These are phyloP conservation scores for Acacia concinna DNA, from an alignment of 331 rosid genomes.

Conservation along the genomic window DNA sequence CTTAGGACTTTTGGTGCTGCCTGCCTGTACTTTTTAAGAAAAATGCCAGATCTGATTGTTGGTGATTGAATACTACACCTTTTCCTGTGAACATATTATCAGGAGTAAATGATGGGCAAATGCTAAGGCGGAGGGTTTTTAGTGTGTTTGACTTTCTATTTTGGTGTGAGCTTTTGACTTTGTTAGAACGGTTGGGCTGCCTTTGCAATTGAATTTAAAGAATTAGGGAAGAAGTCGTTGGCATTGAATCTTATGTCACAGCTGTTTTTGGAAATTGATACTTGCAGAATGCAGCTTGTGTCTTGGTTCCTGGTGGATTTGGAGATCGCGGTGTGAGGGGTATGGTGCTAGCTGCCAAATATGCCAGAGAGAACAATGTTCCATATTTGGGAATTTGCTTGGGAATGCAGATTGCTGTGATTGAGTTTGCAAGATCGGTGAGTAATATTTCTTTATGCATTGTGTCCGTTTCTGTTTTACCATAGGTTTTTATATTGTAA, in stretches of 20 bases:
- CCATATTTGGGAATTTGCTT: slow-evolving; percentile 98
- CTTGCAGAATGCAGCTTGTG: slow-evolving; percentile 84
- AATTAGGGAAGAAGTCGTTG: slow-evolving; percentile 25
- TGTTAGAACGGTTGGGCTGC: slow-evolving; percentile 21
- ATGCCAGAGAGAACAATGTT: slow-evolving; percentile 94
- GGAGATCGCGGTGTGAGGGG: slow-evolving; percentile 98
- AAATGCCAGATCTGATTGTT: not conserved
- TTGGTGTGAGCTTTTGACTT: not conserved
- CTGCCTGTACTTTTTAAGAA: not conserved
- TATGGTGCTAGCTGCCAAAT: slow-evolving; percentile 95
- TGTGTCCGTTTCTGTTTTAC: slow-evolving; percentile 25
- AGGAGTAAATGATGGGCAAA: slow-evolving; percentile 17
- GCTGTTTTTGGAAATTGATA: slow-evolving; percentile 15
- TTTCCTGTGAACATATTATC: slow-evolving; percentile 9
- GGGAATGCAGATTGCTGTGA: slow-evolving; percentile 98
- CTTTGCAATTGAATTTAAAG: slow-evolving; percentile 19
- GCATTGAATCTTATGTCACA: slow-evolving; percentile 21
- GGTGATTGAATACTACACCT: not conserved
- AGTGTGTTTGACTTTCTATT: not conserved
- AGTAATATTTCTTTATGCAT: slow-evolving; percentile 36
- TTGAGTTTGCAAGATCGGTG: slow-evolving; percentile 95
- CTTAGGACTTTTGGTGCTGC: not conserved
- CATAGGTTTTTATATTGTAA: slow-evolving; percentile 19
- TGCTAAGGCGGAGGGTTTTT: slow-evolving; percentile 8
- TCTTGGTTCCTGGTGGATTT: slow-evolving; percentile 99